Conservation (phyloP, 2,329 filamentous ascomycete species). For the Cercospora sp. region DNA sequence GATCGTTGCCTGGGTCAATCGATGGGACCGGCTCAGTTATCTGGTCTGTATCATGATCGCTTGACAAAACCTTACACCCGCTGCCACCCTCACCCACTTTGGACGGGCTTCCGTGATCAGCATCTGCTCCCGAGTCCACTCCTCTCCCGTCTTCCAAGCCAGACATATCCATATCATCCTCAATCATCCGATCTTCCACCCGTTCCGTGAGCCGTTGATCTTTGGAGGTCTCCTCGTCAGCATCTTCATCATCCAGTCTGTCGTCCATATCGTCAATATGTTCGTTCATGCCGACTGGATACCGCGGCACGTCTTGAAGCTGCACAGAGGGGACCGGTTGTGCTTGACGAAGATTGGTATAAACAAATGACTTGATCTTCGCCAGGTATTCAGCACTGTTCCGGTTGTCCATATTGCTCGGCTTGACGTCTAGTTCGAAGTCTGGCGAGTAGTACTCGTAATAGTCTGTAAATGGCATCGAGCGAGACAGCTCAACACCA, state of each 20-base stretch:
- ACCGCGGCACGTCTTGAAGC: background rate
- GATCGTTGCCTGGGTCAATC: background rate
- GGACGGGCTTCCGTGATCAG: background rate
- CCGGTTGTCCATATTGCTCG: conserved; percentile 71
- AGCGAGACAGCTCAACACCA: conserved; percentile 66
- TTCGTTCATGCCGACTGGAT: background rate
- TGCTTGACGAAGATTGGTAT: background rate
- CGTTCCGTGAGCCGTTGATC: background rate
- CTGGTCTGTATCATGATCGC: background rate
- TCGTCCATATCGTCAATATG: background rate
- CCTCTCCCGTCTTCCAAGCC: background rate
- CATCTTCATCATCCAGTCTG: background rate
- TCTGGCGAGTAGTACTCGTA: conserved; percentile 77
- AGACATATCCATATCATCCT: background rate
- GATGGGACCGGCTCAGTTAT: background rate
- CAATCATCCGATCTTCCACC: background rate
- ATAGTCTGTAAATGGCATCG: conserved; percentile 89
- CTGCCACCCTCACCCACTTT: background rate
- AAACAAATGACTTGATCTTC: conserved; percentile 55
- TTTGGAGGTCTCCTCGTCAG: background rate
- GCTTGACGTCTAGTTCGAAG: conserved; percentile 69
- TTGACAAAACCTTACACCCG: background rate
- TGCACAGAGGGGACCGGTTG: background rate
- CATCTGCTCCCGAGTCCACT: background rate
- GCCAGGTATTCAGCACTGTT: conserved; percentile 68